Percentiles rank a stretch among this genome's conserved stretches.
Conservation (phyloP, 2,329 filamentous ascomycete species). For the Colletotrichum godetiae region DNA sequence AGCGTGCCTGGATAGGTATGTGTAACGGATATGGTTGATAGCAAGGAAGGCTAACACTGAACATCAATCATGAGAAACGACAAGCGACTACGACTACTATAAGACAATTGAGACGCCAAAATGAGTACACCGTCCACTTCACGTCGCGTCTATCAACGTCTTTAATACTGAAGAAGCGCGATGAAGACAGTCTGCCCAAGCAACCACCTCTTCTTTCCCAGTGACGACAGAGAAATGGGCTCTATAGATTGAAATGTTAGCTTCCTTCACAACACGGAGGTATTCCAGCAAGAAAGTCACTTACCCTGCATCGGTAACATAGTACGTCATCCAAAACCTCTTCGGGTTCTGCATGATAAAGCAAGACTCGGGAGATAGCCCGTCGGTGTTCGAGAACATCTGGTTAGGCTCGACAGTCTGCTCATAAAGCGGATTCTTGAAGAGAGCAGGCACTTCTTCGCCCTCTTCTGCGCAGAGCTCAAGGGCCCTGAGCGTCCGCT, state of each 20-base stretch:
- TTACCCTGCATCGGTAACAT: neutral
- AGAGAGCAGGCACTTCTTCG: neutral
- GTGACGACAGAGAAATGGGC: neutral
- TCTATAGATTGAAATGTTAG: neutral
- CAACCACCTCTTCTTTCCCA: neutral
- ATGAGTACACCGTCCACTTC: neutral
- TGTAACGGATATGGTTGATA: too few species aligned
- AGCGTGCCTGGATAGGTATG: too few species aligned
- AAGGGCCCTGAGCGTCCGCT: conserved; percentile 6
- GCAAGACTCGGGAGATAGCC: conserved; percentile 1
- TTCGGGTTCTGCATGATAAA: conserved; percentile 7
- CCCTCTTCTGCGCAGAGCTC: conserved; percentile 7
- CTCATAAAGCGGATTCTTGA: neutral
- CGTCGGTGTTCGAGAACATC: conserved; percentile 1
- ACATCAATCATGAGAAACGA: neutral
- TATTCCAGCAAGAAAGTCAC: neutral
- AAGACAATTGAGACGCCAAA: too few species aligned
- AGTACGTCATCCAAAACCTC: conserved; percentile 7
- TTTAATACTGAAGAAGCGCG: neutral
- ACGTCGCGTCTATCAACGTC: neutral
- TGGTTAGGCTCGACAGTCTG: neutral
- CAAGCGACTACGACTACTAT: too few species aligned
- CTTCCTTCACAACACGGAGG: neutral
- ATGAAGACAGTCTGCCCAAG: neutral
- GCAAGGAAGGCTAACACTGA: too few species aligned